Evolutionary conservation across 2,329 filamentous ascomycete species (phyloP).

Genomic region (Stachybotrys chartarum): DNA sequence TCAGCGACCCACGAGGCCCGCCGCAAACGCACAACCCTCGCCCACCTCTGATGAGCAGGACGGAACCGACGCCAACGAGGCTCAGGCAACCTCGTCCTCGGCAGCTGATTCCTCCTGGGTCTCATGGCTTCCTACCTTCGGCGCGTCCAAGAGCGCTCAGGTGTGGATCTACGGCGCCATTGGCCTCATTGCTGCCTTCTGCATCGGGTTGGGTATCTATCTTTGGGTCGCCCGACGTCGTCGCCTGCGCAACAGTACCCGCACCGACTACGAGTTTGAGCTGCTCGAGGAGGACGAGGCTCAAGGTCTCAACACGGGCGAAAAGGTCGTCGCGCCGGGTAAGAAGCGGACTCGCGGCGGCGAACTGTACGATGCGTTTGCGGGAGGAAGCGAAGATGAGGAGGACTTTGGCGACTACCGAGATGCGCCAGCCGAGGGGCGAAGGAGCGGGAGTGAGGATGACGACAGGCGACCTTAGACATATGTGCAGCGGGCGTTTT

Average conservation of each 20-base stretch:
- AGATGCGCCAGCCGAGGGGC: constrained; percentile 32
- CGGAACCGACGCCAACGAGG: constrained; percentile 20
- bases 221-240: constrained; percentile 73
- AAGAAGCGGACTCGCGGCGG: constrained; percentile 60
- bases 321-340: constrained; percentile 34
- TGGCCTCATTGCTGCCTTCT: constrained; percentile 80
- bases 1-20: constrained; percentile 51
- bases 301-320: constrained; percentile 42
- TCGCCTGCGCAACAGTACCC: constrained; percentile 62
- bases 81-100: constrained; percentile 34
- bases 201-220: constrained; percentile 71
- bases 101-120: constrained; percentile 60
- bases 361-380: constrained; percentile 96
- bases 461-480: constrained; percentile 15
- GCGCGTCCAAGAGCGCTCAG: constrained; percentile 78
- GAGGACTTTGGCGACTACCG: constrained; percentile 39
- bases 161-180: constrained; percentile 89
- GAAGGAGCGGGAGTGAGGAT: constrained; percentile 34
- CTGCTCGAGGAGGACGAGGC: constrained; percentile 78
- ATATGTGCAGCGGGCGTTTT: background rate
- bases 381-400: constrained; percentile 71
- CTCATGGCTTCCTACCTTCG: constrained; percentile 86
- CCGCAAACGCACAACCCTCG: constrained; percentile 14
- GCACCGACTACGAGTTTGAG: constrained; percentile 90
- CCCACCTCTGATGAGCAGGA: constrained; percentile 11